Percentiles rank a stretch among this genome's conserved stretches.
These are phyloP conservation scores for Rhizopogon vulgaris DNA, from an alignment of 768 basidiomycete species.

Conservation along the genomic window DNA sequence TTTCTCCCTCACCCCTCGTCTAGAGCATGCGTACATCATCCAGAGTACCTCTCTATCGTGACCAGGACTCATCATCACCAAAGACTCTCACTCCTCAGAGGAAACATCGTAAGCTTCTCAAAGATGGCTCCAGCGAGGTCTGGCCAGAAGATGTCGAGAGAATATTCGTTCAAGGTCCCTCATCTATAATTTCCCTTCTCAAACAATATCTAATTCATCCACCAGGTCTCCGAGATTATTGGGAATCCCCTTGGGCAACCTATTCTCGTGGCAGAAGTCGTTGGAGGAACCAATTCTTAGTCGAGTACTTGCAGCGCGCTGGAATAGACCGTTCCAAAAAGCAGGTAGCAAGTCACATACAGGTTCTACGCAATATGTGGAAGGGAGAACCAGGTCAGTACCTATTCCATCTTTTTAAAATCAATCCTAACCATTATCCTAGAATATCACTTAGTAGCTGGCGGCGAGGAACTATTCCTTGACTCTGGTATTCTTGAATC, in stretches of 20 bases:
- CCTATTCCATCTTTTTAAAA: not conserved
- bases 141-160: slow-evolving; percentile 79
- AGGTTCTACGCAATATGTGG: slow-evolving; percentile 84
- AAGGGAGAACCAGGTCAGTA: slow-evolving; percentile 67
- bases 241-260: slow-evolving; percentile 76
- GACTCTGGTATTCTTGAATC: slow-evolving; percentile 42
- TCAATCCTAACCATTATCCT: slow-evolving; percentile 4
- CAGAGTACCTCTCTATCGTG: slow-evolving; percentile 15
- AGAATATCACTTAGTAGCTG: slow-evolving; percentile 78
- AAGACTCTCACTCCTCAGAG: slow-evolving; percentile 57
- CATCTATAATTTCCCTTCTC: not conserved
- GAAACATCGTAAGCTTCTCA: slow-evolving; percentile 80
- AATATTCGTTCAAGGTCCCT: slow-evolving; percentile 67
- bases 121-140: slow-evolving; percentile 72
- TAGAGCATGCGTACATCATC: slow-evolving; percentile 16
- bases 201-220: not conserved
- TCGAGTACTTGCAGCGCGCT: slow-evolving; percentile 67
- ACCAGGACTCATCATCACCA: slow-evolving; percentile 7
- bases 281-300: slow-evolving; percentile 82
- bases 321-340: slow-evolving; percentile 76
- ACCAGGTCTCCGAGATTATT: slow-evolving; percentile 68
- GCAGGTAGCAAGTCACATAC: slow-evolving; percentile 86
- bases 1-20: not conserved
- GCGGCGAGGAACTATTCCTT: slow-evolving; percentile 65
- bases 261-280: slow-evolving; percentile 74